Conservation (phyloP, 495 filamentous ascomycete species). For the Haplographium delicatum region DNA sequence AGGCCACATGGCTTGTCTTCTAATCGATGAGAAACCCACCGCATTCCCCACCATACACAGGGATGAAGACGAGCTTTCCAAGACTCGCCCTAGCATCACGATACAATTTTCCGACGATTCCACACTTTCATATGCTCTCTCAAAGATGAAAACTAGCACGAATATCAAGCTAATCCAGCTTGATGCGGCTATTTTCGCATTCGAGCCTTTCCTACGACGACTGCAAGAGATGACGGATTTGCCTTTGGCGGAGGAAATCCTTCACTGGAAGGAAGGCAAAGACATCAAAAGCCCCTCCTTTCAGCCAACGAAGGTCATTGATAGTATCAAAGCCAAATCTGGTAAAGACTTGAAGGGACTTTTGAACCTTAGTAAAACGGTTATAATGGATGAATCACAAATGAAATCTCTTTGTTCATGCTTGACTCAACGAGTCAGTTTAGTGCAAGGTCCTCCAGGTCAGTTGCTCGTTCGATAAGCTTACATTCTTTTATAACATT, state of each 20-base stretch:
- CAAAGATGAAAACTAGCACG: conserved; percentile 33
- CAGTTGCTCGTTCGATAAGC: conserved; percentile 15
- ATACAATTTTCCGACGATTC: conserved; percentile 45
- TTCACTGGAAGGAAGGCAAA: conserved; percentile 31
- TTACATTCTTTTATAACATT: not conserved
- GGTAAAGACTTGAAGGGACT: conserved; percentile 28
- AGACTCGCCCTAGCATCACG: conserved; percentile 41
- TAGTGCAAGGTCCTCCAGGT: conserved; percentile 78
- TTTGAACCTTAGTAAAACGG: conserved; percentile 25
- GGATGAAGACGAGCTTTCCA: conserved; percentile 45
- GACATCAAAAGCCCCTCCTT: conserved; percentile 20
- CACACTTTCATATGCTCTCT: conserved; percentile 32
- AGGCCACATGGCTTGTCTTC: conserved; percentile 55
- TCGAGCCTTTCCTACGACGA: conserved; percentile 60
- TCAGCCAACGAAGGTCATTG: conserved; percentile 6
- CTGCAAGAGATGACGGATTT: conserved; percentile 53
- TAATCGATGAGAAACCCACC: conserved; percentile 44
- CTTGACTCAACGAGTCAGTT: conserved; percentile 48
- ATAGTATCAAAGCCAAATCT: not conserved
- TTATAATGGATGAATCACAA: conserved; percentile 49
- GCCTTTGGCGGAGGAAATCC: conserved; percentile 46
- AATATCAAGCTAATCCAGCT: conserved; percentile 50
- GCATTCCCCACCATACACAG: conserved; percentile 60
- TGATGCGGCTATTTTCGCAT: conserved; percentile 64
- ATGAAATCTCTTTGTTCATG: conserved; percentile 49